Conservation (phyloP, 495 filamentous ascomycete genomes). For the Staphylotrichum longicolle region DNA sequence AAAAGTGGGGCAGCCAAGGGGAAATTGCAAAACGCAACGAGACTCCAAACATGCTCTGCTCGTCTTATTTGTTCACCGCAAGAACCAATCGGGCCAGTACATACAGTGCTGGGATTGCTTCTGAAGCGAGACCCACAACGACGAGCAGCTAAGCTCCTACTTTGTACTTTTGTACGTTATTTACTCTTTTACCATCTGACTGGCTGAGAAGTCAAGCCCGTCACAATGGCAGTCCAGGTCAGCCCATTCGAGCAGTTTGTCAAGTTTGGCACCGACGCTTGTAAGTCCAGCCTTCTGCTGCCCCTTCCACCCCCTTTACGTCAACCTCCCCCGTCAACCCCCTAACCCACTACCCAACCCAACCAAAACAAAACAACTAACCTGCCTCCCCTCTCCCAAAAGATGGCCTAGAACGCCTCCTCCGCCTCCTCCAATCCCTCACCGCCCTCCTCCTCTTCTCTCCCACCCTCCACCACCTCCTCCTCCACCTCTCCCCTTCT, state of each 20-base stretch:
- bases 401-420: slow-evolving; percentile 61
- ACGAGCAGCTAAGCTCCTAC: no score
- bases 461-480: slow-evolving; percentile 1
- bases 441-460: slow-evolving; percentile 28
- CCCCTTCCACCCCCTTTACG: not conserved
- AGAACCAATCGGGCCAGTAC: no score
- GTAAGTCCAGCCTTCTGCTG: slow-evolving; percentile 20
- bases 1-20: not conserved
- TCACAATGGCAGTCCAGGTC: slow-evolving; percentile 9
- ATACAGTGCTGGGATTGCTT: no score
- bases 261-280: slow-evolving; percentile 45
- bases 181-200: no score
- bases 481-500: slow-evolving; percentile 13
- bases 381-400: slow-evolving; percentile 16
- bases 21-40: not conserved
- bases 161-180: no score
- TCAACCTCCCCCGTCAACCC: not conserved
- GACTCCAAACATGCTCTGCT: not conserved
- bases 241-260: slow-evolving; percentile 41
- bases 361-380: not conserved
- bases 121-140: no score
- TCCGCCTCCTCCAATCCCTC: slow-evolving; percentile 59
- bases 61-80: not conserved
- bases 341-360: not conserved
- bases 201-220: not conserved